A percentile compares a stretch with the other conserved stretches of the same genome.
Evolutionary conservation across 768 basidiomycete species (phyloP).

Genomic region (Hygrocybe coccinea): DNA sequence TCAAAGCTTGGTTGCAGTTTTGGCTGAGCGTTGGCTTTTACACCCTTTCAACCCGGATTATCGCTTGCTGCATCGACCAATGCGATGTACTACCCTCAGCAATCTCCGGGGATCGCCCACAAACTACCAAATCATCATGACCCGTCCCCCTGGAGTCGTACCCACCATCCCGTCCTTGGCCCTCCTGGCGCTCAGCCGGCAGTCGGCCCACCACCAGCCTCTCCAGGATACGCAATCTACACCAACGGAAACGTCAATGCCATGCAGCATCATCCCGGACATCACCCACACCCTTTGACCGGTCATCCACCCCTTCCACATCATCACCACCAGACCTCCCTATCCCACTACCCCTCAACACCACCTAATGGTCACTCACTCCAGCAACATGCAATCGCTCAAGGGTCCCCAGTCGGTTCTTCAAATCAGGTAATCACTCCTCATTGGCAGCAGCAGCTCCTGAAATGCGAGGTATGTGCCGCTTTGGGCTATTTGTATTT

Average conservation of each 20-base stretch:
- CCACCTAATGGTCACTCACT: constrained; percentile 68
- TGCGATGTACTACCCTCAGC: constrained; percentile 82
- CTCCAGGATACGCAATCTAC: constrained; percentile 74
- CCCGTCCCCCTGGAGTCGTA: constrained; percentile 65
- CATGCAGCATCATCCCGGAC: constrained; percentile 58
- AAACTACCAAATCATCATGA: constrained; percentile 73
- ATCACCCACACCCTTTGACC: constrained; percentile 47
- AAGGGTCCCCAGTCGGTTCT: constrained; percentile 51
- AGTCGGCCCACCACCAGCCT: constrained; percentile 62
- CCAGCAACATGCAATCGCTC: constrained; percentile 51
- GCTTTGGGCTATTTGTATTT: constrained; percentile 9
- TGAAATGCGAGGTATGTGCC: constrained; percentile 84
- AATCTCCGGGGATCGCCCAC: constrained; percentile 75
- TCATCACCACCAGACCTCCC: constrained; percentile 77
- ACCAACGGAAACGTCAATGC: constrained; percentile 60
- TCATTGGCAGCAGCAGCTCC: constrained; percentile 91
- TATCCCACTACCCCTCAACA: constrained; percentile 73
- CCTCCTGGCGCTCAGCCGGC: constrained; percentile 48
- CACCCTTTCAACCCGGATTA: not conserved
- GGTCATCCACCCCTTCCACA: constrained; percentile 51
- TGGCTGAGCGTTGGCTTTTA: not conserved
- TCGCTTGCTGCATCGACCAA: constrained; percentile 21
- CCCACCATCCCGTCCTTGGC: constrained; percentile 50
- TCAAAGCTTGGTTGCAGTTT: not conserved
- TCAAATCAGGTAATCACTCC: constrained; percentile 59